A percentile compares a stretch with the other conserved stretches of the same genome.
phyloP scores from a whole-genome alignment of 352 stramenopile species.

The Phytopythium sindhum region DNA sequence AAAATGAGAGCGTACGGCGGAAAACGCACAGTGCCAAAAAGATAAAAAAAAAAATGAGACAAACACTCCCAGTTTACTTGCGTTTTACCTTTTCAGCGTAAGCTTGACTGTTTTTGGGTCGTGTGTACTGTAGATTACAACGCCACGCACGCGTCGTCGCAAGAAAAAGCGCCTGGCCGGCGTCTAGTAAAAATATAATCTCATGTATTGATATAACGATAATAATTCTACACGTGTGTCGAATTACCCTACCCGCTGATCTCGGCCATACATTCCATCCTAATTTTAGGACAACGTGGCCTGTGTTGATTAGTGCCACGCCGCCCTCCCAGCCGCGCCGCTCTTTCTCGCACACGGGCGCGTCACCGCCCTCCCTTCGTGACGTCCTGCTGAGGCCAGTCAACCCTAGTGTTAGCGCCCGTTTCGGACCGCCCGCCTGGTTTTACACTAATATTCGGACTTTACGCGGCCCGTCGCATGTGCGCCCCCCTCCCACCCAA shows the following conservation, averaged over 20 bases:
- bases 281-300: neutral
- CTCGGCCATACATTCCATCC: neutral
- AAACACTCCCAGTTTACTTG: too few species aligned
- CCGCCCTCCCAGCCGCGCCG: too few species aligned
- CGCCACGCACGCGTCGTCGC: neutral
- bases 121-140: too few species aligned
- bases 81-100: too few species aligned
- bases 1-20: too few species aligned
- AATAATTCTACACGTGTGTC: too few species aligned
- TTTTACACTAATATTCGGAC: neutral
- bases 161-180: neutral
- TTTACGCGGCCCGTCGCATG: neutral
- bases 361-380: neutral
- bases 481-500: neutral
- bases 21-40: too few species aligned
- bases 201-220: too few species aligned
- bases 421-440: neutral
- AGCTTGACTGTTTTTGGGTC: too few species aligned
- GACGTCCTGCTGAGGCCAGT: neutral
- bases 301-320: neutral
- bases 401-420: neutral
- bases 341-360: neutral
- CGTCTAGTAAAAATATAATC: too few species aligned
- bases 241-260: too few species aligned
- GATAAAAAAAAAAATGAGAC: too few species aligned